A percentile compares a stretch with the other conserved stretches of the same genome.
phyloP scores from a whole-genome alignment of 805 yeast genomes.

The Barnettozyma vustinii region DNA sequence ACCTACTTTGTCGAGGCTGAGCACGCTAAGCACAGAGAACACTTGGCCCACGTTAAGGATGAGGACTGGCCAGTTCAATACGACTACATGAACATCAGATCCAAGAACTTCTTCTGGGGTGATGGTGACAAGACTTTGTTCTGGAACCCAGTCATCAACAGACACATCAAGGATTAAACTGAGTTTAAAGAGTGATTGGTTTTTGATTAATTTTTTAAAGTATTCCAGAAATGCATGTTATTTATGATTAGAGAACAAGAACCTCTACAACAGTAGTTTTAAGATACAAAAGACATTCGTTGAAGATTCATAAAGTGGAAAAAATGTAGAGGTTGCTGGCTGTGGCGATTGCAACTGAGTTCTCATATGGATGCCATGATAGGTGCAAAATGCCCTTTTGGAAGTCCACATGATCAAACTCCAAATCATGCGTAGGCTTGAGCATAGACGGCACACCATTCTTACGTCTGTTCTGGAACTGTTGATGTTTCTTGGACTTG shows the following conservation, averaged over 20 bases:
- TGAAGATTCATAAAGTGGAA: slow-evolving; percentile 51
- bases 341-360: slow-evolving; percentile 96
- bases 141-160: slow-evolving; percentile 93
- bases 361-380: slow-evolving; percentile 98
- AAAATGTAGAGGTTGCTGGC: slow-evolving; percentile 89
- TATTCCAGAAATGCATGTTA: slow-evolving; percentile 4
- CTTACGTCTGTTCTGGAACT: slow-evolving; percentile 18
- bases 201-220: slow-evolving; percentile 2
- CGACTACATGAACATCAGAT: slow-evolving; percentile 88
- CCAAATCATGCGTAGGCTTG: slow-evolving; percentile 36
- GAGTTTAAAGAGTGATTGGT: background rate
- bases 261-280: background rate
- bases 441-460: slow-evolving; percentile 35
- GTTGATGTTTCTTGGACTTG: slow-evolving; percentile 62
- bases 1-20: slow-evolving; percentile 77
- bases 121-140: slow-evolving; percentile 95
- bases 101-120: slow-evolving; percentile 94
- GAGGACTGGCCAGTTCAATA: slow-evolving; percentile 91
- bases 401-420: slow-evolving; percentile 74
- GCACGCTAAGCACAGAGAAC: slow-evolving; percentile 88
- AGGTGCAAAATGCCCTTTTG: slow-evolving; percentile 90
- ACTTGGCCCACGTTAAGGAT: slow-evolving; percentile 62
- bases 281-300: background rate
- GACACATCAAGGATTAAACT: slow-evolving; percentile 49
- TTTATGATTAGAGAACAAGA: background rate